Base-by-base conservation (phyloP, 2,329 filamentous ascomycete species). In the Trichoderma atrobrunneum region DNA sequence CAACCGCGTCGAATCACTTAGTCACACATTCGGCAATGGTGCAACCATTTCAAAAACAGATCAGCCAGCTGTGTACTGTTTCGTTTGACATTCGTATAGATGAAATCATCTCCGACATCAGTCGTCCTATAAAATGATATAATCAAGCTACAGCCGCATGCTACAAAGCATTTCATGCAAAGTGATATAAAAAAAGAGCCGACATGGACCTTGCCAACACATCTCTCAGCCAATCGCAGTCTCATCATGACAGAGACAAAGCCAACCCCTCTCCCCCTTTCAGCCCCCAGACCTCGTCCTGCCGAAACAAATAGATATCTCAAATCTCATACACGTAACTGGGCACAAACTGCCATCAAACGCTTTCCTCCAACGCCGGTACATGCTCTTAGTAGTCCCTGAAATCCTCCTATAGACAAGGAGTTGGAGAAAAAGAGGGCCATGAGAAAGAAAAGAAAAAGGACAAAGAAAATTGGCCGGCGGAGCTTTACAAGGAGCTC, bases 401-500 rank as follows among this genome's bases (percentile, higher is more conserved):
- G 7, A 16, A 32, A 7, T 48, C n/a, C 56, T 54, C 57, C 32
- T 28, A n/a, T 39, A 43, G 16, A 30, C 16, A 51, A 64, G 6
- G 11, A 24, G 39, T 24, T 21, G 16, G 39, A 24, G 26, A 14
- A 48, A 24, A 64, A 21, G 26, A 32, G 62, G n/a, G 5, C 8
- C 48, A 59, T 26, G 48, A 32, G 63, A 39, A 32, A 56, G 18
- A 28, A 36, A 30, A n/a, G 18, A 10, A 43, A 43, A 28, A 11
- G 34, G 32, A 11, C 6, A 34, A 34, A 43, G 16, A 34, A 62
- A 60, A 61, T 36, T 18, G 36, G 28, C n/a, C n/a, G 21, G 7
- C 7, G 4, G 54, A 48, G 6, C 3, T 30, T 34, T 65, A 87
- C 71, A 85, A 78, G 24, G 86, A 87, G 74, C 83, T 85, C 56